phyloP scores from a whole-genome alignment of 768 basidiomycete genomes.

The Polyporus arcularius region DNA sequence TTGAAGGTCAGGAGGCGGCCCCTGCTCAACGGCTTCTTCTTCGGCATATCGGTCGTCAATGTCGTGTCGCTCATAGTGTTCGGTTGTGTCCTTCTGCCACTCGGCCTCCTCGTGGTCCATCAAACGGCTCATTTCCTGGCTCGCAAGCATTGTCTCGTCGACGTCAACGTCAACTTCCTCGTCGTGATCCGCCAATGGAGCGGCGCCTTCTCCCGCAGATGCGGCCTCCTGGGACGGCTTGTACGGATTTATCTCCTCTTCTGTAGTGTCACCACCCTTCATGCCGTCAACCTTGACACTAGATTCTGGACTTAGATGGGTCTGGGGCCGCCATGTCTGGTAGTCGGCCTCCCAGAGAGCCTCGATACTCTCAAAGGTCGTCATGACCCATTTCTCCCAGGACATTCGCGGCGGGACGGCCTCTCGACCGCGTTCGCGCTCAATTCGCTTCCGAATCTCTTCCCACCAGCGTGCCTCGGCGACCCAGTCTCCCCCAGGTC shows the following conservation, averaged over 20 bases:
- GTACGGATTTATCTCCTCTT: slow-evolving; percentile 25
- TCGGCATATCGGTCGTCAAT: slow-evolving; percentile 25
- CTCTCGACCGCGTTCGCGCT: slow-evolving; percentile 40
- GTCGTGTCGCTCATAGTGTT: slow-evolving; percentile 27
- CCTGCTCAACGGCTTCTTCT: slow-evolving; percentile 37
- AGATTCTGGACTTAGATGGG: neutral
- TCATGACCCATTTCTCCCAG: slow-evolving; percentile 82
- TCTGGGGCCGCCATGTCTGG: slow-evolving; percentile 56
- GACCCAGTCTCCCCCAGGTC: slow-evolving; percentile 62
- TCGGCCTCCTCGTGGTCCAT: slow-evolving; percentile 35
- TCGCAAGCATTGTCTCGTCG: slow-evolving; percentile 52
- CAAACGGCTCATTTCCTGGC: slow-evolving; percentile 47
- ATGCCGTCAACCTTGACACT: neutral
- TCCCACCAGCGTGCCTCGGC: slow-evolving; percentile 78
- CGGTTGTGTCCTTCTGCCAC: slow-evolving; percentile 25
- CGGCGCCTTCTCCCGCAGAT: neutral
- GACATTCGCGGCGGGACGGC: slow-evolving; percentile 28
- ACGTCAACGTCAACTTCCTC: slow-evolving; percentile 45
- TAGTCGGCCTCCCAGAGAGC: slow-evolving; percentile 75
- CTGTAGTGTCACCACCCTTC: slow-evolving; percentile 12
- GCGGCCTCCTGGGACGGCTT: slow-evolving; percentile 7
- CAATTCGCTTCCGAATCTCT: slow-evolving; percentile 63
- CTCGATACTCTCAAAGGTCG: slow-evolving; percentile 88
- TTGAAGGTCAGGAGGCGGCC: slow-evolving; percentile 26
- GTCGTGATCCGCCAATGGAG: neutral